These are phyloP conservation scores for Myochromella boudieri DNA, from an alignment of 768 basidiomycete genomes.

Conservation along the genomic window DNA sequence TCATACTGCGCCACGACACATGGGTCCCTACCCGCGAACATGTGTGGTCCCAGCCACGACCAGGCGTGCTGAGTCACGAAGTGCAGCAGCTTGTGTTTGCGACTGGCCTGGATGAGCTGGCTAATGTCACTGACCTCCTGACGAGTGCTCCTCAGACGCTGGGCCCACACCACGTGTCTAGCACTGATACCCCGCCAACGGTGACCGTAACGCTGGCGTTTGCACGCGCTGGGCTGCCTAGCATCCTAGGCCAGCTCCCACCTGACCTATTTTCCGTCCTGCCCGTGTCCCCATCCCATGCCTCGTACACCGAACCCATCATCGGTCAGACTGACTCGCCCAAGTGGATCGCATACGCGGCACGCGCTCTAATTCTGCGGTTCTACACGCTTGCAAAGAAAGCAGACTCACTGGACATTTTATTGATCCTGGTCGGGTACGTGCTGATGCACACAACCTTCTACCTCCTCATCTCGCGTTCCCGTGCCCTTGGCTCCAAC, in stretches of 20 bases:
- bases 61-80: constrained; percentile 45
- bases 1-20: constrained; percentile 49
- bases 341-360: constrained; percentile 90
- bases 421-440: constrained; percentile 92
- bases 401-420: constrained; percentile 94
- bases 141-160: background rate
- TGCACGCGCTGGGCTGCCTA: constrained; percentile 45
- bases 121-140: constrained; percentile 23
- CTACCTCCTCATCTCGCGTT: constrained; percentile 85
- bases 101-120: constrained; percentile 40
- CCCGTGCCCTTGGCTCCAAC: constrained; percentile 76
- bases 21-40: constrained; percentile 64
- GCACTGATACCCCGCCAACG: constrained; percentile 27
- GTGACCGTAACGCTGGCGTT: constrained; percentile 51
- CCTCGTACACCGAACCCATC: constrained; percentile 12
- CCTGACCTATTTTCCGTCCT: constrained; percentile 9
- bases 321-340: constrained; percentile 77
- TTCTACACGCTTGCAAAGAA: constrained; percentile 47
- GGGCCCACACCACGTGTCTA: constrained; percentile 19
- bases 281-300: constrained; percentile 18
- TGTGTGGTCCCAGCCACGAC: constrained; percentile 43
- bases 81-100: constrained; percentile 75
- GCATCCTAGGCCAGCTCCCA: constrained; percentile 42
- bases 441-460: constrained; percentile 96
- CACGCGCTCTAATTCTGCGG: constrained; percentile 29